Base-by-base conservation (phyloP, 106 monocot species). In the Ottelia alismoides region DNA sequence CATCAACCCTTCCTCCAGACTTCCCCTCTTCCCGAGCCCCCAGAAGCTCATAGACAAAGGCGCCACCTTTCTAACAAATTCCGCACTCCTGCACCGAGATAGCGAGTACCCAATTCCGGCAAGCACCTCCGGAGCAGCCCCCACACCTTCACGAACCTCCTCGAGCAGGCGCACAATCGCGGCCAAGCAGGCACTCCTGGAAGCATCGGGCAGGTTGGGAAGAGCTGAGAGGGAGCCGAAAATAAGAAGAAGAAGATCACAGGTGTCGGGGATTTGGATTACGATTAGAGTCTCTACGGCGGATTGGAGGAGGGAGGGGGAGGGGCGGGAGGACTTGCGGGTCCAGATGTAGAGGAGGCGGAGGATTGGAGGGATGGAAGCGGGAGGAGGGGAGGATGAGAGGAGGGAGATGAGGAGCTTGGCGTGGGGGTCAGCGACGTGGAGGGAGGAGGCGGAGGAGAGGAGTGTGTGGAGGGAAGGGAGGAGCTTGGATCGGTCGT, bases 21-120 rank as follows among this genome's bases (percentile, higher is more conserved):
- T 54, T 46, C 21, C 50, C 45, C 35, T n/a, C n/a, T 2, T 28
- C 56, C 27, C 10, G 10, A 6, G 6, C 10, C 40, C 16, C 76
- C 86, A 76, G 35, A 76, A 61, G n/a, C 60, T 31, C 11, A 84
- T 30, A 53, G 89, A 43, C 20, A 31, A 76, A 1, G n/a, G 30
- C 6, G 80, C 3, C 10, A 89, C 50, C 60, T 22, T 60, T n/a
- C n/a, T n/a, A 1, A 14, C 9, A 25, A 79, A 82, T 27, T 55
- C 60, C 3, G 56, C 31, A 20, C 31, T 49, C 16, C 60, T 57
- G 1, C 68, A 60, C 3, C 25, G 32, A 16, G 68, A 56, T 23
- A 84, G 69, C 7, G 74, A 73, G 31, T 79, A 89, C 19, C 85
- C 82, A 20, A 82, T 49, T 11, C 78, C 81, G 0, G 82, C 74